Evolutionary conservation across 495 filamentous ascomycete species (phyloP).

Genomic region (Astrothelium macrocarpum): DNA sequence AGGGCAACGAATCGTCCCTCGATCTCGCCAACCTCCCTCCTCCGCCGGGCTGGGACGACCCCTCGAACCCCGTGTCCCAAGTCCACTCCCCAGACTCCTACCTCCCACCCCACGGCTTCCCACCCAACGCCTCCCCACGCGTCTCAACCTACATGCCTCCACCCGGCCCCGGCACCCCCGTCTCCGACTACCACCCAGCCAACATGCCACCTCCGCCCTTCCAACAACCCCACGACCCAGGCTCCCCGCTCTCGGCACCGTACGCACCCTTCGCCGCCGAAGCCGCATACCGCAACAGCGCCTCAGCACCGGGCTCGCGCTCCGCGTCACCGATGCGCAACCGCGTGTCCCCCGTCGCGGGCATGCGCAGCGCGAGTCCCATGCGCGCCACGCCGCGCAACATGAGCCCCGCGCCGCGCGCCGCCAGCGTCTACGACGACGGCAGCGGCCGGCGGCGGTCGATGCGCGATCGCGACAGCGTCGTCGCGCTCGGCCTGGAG

Average conservation of each 20-base stretch:
- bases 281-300: not conserved
- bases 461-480: conserved; percentile 18
- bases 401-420: not conserved
- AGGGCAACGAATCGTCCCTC: not conserved
- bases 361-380: conserved; percentile 12
- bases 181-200: not conserved
- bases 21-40: not conserved
- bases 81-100: not conserved
- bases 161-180: not conserved
- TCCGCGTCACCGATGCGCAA: not conserved
- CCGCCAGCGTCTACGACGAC: conserved; percentile 3
- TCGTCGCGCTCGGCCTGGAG: conserved; percentile 30
- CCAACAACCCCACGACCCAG: not conserved
- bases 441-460: not conserved
- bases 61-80: not conserved
- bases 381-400: conserved; percentile 3
- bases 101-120: not conserved
- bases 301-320: not conserved
- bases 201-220: not conserved
- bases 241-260: not conserved
- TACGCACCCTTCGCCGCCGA: conserved; percentile 1
- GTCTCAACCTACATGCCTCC: not conserved
- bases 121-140: not conserved
- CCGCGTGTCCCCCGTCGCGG: not conserved
- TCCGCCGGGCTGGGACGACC: not conserved